These are phyloP conservation scores for Rugonectria rugulosa DNA, from an alignment of 2,329 filamentous ascomycete genomes.

Conservation along the genomic window DNA sequence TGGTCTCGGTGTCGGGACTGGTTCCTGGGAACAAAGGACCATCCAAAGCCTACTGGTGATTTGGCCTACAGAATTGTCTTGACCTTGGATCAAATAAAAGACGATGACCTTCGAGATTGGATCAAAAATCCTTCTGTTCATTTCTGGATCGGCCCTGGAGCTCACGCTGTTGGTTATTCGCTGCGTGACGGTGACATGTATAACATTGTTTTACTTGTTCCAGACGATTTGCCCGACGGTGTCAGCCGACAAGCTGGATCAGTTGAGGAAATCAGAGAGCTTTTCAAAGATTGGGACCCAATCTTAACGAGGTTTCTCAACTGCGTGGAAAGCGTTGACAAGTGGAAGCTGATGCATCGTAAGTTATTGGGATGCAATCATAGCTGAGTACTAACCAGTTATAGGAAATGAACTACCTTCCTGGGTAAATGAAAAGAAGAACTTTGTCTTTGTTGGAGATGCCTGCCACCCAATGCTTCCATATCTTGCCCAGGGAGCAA, in stretches of 20 bases:
- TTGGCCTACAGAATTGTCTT: conserved; percentile 71
- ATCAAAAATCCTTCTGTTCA: conserved; percentile 60
- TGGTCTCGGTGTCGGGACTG: conserved; percentile 65
- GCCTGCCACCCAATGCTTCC: conserved; percentile 71
- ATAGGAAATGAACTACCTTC: conserved; percentile 57
- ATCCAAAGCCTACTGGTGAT: conserved; percentile 67
- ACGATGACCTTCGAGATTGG: conserved; percentile 58
- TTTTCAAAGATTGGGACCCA: conserved; percentile 72
- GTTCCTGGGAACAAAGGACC: conserved; percentile 54
- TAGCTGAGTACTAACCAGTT: neutral
- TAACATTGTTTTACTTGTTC: conserved; percentile 71
- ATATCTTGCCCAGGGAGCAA: conserved; percentile 71
- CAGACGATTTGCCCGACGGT: conserved; percentile 65
- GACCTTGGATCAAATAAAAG: conserved; percentile 57
- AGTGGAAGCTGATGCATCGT: conserved; percentile 73
- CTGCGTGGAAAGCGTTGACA: conserved; percentile 66
- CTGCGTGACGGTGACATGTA: conserved; percentile 65
- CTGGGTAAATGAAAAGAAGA: conserved; percentile 62
- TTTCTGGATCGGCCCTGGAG: conserved; percentile 70
- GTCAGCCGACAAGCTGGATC: conserved; percentile 61
- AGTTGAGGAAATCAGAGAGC: conserved; percentile 65
- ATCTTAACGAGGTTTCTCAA: conserved; percentile 53
- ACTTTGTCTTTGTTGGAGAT: conserved; percentile 64
- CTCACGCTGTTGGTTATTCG: conserved; percentile 70
- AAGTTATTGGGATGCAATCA: conserved; percentile 20